Evolutionary conservation across 1,139 yeast genomes (phyloP), one percentile per base, ranked within the genome.

Genomic region (Pichia sp.): DNA sequence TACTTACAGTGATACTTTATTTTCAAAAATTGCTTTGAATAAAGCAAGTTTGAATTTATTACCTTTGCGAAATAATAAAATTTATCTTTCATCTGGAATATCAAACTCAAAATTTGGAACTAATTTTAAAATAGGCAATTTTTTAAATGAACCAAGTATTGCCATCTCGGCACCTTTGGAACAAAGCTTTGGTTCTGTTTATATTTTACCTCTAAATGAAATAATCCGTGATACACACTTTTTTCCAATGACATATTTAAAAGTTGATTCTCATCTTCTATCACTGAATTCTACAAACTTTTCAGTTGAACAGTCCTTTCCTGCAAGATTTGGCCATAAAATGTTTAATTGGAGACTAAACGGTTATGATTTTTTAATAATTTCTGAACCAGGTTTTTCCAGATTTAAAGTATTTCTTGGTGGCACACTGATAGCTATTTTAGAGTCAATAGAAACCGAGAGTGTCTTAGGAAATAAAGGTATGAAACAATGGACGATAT

Each of bases 131-230:
- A 41, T 64, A 7, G 76, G 78, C 0, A 52, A 61, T 7, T 70
- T 68, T 45, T 48, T 65, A 11, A 51, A 46, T 4, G 54, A 50
- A 16, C 52, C 58, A 0, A 64, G 71, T 18, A 36, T 74, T 8
- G 80, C 78, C 0, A 62, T 76, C 5, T 68, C 76, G 1, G 69
- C 80, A 0, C 74, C 74, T 3, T 63, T 56, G 43, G 79, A 74
- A 42, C 65, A 62, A 6, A 31, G 37, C 0, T 41, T 42, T 13
- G 77, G 76, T 0, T 59, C 73, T 0, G 63, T 70, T 0, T 71
- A 70, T 43, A 50, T 72, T 7, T 49, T 72, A 2, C 69, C 74
- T 1, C 15, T 56, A 6, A 35, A 15, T 2, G 50, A 53, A 27
- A 27, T 53, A 2, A 16, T 33, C 10, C 24, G 18, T 9, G 20